A percentile compares a stretch with the other conserved stretches of the same genome.
These are phyloP conservation scores for Royoungia palumana DNA, from an alignment of 768 basidiomycete genomes.

Conservation along the genomic window DNA sequence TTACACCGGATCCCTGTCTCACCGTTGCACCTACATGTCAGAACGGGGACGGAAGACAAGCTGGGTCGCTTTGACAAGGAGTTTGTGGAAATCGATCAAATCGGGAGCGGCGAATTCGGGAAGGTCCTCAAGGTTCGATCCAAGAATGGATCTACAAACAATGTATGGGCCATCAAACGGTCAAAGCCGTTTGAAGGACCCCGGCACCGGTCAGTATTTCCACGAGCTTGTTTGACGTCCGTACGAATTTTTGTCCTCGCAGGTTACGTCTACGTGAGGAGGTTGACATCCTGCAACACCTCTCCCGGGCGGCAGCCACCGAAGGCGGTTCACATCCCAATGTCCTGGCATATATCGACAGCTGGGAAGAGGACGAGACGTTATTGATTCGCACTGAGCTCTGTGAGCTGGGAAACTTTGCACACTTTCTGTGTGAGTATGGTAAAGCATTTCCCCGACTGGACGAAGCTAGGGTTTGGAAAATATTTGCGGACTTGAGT, in stretches of 20 bases:
- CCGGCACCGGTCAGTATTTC: conserved; percentile 72
- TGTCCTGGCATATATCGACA: conserved; percentile 85
- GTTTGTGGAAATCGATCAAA: conserved; percentile 73
- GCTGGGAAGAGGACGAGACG: conserved; percentile 90
- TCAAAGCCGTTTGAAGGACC: conserved; percentile 90
- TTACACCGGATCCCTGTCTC: conserved; percentile 26
- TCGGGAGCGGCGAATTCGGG: conserved; percentile 93
- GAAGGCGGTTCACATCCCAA: conserved; percentile 57
- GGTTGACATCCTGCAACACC: conserved; percentile 84
- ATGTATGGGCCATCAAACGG: conserved; percentile 86
- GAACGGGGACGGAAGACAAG: conserved; percentile 46
- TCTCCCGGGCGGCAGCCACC: conserved; percentile 40
- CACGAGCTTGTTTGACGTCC: conserved; percentile 10
- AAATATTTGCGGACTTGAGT: conserved; percentile 86
- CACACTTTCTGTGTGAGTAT: conserved; percentile 87
- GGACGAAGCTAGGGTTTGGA: conserved; percentile 95
- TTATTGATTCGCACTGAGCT: conserved; percentile 94
- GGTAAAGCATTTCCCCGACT: conserved; percentile 79
- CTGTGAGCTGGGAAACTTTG: conserved; percentile 90
- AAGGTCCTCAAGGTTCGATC: conserved; percentile 81
- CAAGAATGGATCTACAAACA: conserved; percentile 52
- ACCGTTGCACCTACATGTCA: conserved; percentile 14
- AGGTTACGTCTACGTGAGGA: conserved; percentile 90
- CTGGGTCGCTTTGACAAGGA: conserved; percentile 73
- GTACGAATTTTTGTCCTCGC: conserved; percentile 13